Evolutionary conservation across 768 basidiomycete genomes (phyloP).

Genomic region (Crucibulum laeve): DNA sequence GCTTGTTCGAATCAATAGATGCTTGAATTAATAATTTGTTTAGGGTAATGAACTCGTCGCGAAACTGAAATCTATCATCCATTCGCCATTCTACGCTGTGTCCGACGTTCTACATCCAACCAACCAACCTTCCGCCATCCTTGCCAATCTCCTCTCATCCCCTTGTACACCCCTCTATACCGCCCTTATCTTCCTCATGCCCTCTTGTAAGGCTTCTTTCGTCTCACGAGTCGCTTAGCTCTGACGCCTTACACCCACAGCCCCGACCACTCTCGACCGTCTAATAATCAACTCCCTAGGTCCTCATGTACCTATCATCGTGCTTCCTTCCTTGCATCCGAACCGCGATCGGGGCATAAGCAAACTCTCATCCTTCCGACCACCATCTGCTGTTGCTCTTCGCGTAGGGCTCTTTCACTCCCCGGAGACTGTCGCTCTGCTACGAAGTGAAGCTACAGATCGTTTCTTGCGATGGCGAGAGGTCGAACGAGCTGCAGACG

Average conservation of each 20-base stretch:
- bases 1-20: background rate
- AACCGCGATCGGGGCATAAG: slow-evolving; percentile 9
- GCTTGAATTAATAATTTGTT: slow-evolving; percentile 6
- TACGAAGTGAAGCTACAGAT: slow-evolving; percentile 63
- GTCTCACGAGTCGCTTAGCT: background rate
- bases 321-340: slow-evolving; percentile 3
- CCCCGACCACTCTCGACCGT: slow-evolving; percentile 34
- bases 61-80: slow-evolving; percentile 37
- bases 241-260: slow-evolving; percentile 15
- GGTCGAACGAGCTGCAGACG: slow-evolving; percentile 49
- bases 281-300: slow-evolving; percentile 45
- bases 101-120: slow-evolving; percentile 50
- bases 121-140: slow-evolving; percentile 43
- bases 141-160: slow-evolving; percentile 54
- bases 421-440: slow-evolving; percentile 50
- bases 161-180: slow-evolving; percentile 57
- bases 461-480: slow-evolving; percentile 73
- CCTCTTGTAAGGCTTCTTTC: slow-evolving; percentile 33
- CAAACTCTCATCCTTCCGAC: slow-evolving; percentile 54
- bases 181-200: slow-evolving; percentile 50
- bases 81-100: slow-evolving; percentile 51
- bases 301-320: slow-evolving; percentile 53
- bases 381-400: slow-evolving; percentile 44
- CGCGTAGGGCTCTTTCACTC: slow-evolving; percentile 60
- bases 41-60: slow-evolving; percentile 28